Evolutionary conservation across 2,329 filamentous ascomycete species (phyloP), one percentile per base, ranked within the genome.

Genomic region (Alternaria brassicicola): DNA sequence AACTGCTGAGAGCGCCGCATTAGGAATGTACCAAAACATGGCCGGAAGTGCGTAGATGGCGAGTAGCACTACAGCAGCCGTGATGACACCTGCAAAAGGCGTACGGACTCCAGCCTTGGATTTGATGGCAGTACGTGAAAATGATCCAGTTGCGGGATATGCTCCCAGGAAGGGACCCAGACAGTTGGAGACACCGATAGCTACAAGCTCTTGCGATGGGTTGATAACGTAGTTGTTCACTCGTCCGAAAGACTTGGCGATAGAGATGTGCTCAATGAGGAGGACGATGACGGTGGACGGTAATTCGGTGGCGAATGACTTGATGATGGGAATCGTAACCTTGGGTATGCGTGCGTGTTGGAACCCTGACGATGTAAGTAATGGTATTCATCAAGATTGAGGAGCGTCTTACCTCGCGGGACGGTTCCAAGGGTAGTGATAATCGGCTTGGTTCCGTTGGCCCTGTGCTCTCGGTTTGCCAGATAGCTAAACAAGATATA

Each of bases 151-250:
- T 0, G 92, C 91, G 15, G 94, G 92, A 72, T 96, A 99, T 2
- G 85, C 94, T 55, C 94, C 95, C 3, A 98, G 66, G 80, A 98
- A 97, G 2, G 95, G 93, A 0, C 92, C 93, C 8, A 98, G 83
- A 42, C 98, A 82, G 74, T 98, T 98, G 26, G 89, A 90, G 25
- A 97, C 86, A 59, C 94, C 94, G 63, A 98, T 97, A 23, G 92
- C 94, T 42, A 99, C 91, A 79, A 99, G 86, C 76, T 99, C 94
- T 76, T 99, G 94, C 0, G 94, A 97, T 0, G 94, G 93, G 68
- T 97, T 89, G 74, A 99, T 97, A n/a, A 88, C 89, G 78, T 99
- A 99, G 80, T 97, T 96, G 82, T 97, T 97, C 68, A 97, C 86
- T 61, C 94, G 86, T 10, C 95, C 94, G 68, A 99, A 98, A 0